A percentile compares a stretch with the other conserved stretches of the same genome.
These are phyloP conservation scores for Tilletiaria anomala DNA, from an alignment of 1,284 basidiomycete species.

Conservation along the genomic window DNA sequence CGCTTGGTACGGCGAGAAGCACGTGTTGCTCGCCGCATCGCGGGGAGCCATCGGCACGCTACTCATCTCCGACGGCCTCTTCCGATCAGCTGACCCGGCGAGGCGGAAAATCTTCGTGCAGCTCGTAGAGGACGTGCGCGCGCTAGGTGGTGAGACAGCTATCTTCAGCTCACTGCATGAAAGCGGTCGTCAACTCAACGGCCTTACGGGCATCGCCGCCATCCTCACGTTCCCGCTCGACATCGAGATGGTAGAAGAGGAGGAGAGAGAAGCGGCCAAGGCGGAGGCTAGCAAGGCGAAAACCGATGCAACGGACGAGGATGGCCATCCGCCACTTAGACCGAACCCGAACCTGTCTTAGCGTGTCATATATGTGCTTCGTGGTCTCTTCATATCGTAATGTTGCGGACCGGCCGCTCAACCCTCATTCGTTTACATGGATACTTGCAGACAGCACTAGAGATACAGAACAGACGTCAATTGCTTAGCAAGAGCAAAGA, in stretches of 20 bases:
- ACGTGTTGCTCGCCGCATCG: constrained; percentile 78
- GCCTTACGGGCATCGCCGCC: constrained; percentile 85
- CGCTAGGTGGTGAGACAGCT: constrained; percentile 77
- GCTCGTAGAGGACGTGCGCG: constrained; percentile 74
- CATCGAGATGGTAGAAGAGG: constrained; percentile 51
- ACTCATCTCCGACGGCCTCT: constrained; percentile 86
- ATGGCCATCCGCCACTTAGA: too few species aligned
- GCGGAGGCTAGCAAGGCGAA: too few species aligned
- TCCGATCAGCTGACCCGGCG: constrained; percentile 46
- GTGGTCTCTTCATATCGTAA: too few species aligned
- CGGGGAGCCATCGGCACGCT: constrained; percentile 87
- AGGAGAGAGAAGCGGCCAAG: constrained; percentile 54
- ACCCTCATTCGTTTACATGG: too few species aligned
- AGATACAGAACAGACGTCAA: too few species aligned
- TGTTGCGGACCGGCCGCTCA: too few species aligned
- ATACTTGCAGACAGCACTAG: too few species aligned
- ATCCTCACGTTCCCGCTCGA: constrained; percentile 93
- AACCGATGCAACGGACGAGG: background rate
- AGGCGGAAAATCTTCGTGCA: constrained; percentile 56
- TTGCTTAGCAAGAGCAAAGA: too few species aligned
- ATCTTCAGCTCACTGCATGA: constrained; percentile 99
- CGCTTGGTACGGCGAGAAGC: constrained; percentile 95
- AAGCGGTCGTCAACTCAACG: constrained; percentile 72
- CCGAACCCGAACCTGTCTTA: too few species aligned
- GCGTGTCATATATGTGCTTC: too few species aligned